phyloP scores from a whole-genome alignment of 495 filamentous ascomycete genomes.

The Penicillium turbatum region DNA sequence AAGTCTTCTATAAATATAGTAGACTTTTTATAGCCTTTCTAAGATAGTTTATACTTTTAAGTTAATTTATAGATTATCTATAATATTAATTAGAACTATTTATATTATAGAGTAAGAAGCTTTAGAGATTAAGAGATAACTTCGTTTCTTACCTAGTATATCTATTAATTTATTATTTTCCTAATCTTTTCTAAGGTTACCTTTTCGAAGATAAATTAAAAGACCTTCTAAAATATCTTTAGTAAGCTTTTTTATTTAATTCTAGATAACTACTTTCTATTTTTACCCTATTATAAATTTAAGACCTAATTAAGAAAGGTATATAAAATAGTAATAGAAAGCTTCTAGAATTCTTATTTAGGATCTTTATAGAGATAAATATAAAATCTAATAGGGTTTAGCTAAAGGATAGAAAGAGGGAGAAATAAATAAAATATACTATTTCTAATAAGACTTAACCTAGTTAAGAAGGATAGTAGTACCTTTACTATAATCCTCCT shows the following conservation, averaged over 20 bases:
- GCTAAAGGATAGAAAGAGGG: neutral
- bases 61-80: conserved; percentile 19
- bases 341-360: conserved; percentile 13
- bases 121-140: conserved; percentile 5
- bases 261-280: conserved; percentile 22
- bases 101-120: conserved; percentile 8
- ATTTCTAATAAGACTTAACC: conserved; percentile 1
- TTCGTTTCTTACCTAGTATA: conserved; percentile 21
- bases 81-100: conserved; percentile 9
- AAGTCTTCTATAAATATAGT: conserved; percentile 27
- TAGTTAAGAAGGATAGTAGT: neutral
- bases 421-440: conserved; percentile 3
- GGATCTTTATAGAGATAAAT: conserved; percentile 24
- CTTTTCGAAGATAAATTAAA: conserved; percentile 26
- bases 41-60: conserved; percentile 22
- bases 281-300: conserved; percentile 26
- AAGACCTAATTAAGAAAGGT: conserved; percentile 32
- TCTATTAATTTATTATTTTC: conserved; percentile 22
- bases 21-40: conserved; percentile 24
- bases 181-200: conserved; percentile 25
- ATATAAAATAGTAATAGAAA: conserved; percentile 23
- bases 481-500: neutral
- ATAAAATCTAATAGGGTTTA: conserved; percentile 25
- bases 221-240: conserved; percentile 29
- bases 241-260: conserved; percentile 23